Conservation (phyloP, 2,329 filamentous ascomycete species). For the Penicillium sp. region DNA sequence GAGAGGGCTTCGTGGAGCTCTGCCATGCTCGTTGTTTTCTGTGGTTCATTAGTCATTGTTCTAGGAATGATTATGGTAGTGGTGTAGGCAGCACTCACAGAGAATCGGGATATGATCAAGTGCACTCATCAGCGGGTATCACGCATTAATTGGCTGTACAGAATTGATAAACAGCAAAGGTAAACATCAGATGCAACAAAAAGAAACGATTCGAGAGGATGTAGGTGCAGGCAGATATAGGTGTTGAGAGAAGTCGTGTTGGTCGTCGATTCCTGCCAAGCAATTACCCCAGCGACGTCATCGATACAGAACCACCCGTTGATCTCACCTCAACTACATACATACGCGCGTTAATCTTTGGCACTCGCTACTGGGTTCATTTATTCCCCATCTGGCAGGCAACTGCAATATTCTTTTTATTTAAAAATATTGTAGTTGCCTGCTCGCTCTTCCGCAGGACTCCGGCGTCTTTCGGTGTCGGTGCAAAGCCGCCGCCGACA, state of each 20-base stretch:
- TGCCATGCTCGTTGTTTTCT: conserved; percentile 42
- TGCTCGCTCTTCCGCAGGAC: neutral
- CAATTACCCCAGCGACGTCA: neutral
- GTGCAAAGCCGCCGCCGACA: neutral
- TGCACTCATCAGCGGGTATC: neutral
- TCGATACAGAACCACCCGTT: neutral
- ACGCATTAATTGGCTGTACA: neutral
- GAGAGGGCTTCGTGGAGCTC: conserved; percentile 58
- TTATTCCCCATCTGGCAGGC: neutral
- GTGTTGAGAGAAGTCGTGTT: neutral
- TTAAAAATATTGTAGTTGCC: too few species aligned
- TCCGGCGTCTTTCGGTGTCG: neutral
- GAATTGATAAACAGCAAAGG: neutral
- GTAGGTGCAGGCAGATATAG: neutral
- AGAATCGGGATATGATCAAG: neutral
- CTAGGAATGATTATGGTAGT: neutral
- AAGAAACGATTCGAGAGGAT: neutral
- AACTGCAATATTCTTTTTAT: neutral
- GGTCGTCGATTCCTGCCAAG: neutral
- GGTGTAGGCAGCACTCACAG: neutral
- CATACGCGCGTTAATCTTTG: too few species aligned
- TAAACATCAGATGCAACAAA: neutral
- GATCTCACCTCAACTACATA: neutral
- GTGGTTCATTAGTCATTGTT: neutral
- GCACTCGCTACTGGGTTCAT: too few species aligned